phyloP scores from a whole-genome alignment of 2,329 filamentous ascomycete genomes.

The Torrubiellomyces zombiae region DNA sequence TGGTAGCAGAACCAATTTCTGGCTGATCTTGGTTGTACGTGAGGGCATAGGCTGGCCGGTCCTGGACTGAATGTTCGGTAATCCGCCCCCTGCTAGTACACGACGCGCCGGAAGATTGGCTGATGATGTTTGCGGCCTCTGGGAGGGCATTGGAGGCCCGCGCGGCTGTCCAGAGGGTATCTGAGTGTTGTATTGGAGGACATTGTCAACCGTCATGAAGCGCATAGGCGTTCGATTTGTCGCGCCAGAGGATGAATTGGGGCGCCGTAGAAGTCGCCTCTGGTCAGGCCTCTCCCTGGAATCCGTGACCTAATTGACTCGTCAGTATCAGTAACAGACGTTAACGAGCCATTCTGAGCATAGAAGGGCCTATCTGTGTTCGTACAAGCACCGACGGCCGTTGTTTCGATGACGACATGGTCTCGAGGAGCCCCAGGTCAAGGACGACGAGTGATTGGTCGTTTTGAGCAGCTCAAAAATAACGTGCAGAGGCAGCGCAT shows the following conservation, averaged over 20 bases:
- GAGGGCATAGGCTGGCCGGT: slow-evolving; percentile 53
- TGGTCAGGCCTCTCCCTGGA: slow-evolving; percentile 18
- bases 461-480: too few species aligned
- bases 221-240: slow-evolving; percentile 37
- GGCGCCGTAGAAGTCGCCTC: slow-evolving; percentile 16
- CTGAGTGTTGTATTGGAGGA: slow-evolving; percentile 84
- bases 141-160: slow-evolving; percentile 40
- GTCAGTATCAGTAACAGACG: too few species aligned
- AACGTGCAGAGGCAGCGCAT: too few species aligned
- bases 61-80: slow-evolving; percentile 23
- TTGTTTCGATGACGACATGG: slow-evolving; percentile 32
- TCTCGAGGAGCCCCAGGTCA: slow-evolving; percentile 1
- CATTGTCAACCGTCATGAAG: slow-evolving; percentile 83
- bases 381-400: slow-evolving; percentile 45
- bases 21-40: slow-evolving; percentile 82
- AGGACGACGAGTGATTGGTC: too few species aligned
- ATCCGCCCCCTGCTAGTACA: slow-evolving; percentile 18
- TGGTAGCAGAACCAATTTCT: slow-evolving; percentile 89
- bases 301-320: slow-evolving; percentile 19
- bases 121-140: slow-evolving; percentile 8
- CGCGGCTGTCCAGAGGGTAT: slow-evolving; percentile 89
- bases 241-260: slow-evolving; percentile 14
- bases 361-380: too few species aligned
- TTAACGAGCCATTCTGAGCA: too few species aligned
- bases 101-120: slow-evolving; percentile 7